Base-by-base conservation (phyloP, 208 protist genomes). In the Acanthamoeba polyphaga region DNA sequence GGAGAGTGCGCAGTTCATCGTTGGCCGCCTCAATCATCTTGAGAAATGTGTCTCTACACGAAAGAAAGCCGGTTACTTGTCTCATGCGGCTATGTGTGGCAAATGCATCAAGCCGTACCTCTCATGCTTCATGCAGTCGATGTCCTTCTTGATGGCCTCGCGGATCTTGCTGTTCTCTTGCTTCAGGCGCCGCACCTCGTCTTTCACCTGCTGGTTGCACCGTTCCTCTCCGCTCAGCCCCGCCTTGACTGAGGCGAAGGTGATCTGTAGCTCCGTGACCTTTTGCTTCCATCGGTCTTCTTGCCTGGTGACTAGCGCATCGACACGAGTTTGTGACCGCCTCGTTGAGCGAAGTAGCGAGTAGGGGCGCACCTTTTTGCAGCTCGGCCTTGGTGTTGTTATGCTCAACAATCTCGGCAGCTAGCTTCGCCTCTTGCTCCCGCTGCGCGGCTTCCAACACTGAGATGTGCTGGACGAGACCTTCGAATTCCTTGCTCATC, bases 201-300 rank as follows among this genome's bases (percentile, higher is more conserved):
- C 80, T 24, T 88, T 88, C 51, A 88, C 19, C 22, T 88, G 80
- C 15, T 64, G 80, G 32, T 88, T 88, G 80, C 51, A 27, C 7
- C 80, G 46, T 43, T 55, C 80, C 51, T 88, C 80, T 7, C 80
- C 80, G 9, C n/a, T 43, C 8, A 88, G 80, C 5, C 24, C 51
- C 5, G 80, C 80, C 34, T 88, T 88, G 24, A 64, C 80, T 12
- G 80, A 55, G 3, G 80, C 80, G 27, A 66, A 55, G 51, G 80
- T 88, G 4, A 27, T 88, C 34, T 88, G 80, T 1, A 88, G 80
- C 51, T 88, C 80, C 29, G 22, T 43, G 29, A 88, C 80, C 51
- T 88, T 88, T 27, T 88, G 80, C n/a, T 88, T 88, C 80, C 80
- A 88, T 34, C 80, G n/a, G 4, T 88, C 80, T 24, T 88, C 80